Evolutionary conservation across 2,329 filamentous ascomycete genomes (phyloP), one percentile per base, ranked within the genome.

Genomic region (Diaporthe citriasiana): DNA sequence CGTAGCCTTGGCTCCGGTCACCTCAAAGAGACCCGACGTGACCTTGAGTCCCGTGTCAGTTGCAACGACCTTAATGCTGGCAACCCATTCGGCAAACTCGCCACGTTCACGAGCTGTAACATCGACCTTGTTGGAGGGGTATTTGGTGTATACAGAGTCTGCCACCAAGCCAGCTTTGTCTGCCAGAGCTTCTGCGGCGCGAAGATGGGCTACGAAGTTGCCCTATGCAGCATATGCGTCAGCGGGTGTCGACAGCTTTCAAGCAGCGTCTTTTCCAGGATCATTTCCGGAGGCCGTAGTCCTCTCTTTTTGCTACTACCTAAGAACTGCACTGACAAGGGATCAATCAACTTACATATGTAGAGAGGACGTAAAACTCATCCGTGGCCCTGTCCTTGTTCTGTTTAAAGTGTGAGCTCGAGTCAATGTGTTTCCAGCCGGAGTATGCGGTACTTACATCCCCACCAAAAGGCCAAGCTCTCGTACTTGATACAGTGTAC

Each of bases 361-460:
- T 87, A 57, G 89, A 87, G 22, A 93, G 85, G 70, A 93, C 88
- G 79, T 93, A 93, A 79, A 91, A 92, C 73, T 93, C 91, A 4
- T 93, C 90, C 0, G 87, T 88, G 0, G 89, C 85, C 1, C 85
- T 86, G 3, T 88, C 84, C 74, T 92, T 93, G 80, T 85, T 85
- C 83, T 86, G 33, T 7, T 15, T n/a, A 3, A 1, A 30, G 22
- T 56, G 27, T 60, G 15, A 55, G 71, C 51, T 40, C 9, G n/a
- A 5, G 15, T 2, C 3, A 0, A 30, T 1, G 0, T 6, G 0
- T 30, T 30, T 9, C 60, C 45, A 66, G 15, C 9, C 8, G 4
- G n/a, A n/a, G n/a, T n/a, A n/a, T n/a, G n/a, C n/a, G n/a, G n/a
- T 0, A 79, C 83, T 74, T 77, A 89, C 88, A 72, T 92, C 90